phyloP scores from a whole-genome alignment of 2,329 filamentous ascomycete species.

The Emergomyces africanus region DNA sequence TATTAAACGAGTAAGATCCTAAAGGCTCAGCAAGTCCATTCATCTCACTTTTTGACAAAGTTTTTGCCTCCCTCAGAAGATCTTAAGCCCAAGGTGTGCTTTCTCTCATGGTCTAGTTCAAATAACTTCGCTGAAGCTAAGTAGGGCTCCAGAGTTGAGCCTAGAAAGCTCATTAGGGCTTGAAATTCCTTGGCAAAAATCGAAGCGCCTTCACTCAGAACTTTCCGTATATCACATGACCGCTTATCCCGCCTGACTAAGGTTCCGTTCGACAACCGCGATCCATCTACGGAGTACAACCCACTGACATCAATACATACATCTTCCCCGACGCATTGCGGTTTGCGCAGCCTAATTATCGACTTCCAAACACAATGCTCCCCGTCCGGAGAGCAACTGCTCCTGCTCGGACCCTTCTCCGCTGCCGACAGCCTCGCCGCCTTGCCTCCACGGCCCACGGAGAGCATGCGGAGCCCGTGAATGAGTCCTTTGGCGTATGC shows the following conservation, averaged over 20 bases:
- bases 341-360: neutral
- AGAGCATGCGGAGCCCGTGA: conserved; percentile 28
- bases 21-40: no score
- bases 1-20: no score
- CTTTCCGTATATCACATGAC: conserved; percentile 10
- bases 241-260: conserved; percentile 4
- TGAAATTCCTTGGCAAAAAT: no score
- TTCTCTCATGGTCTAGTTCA: no score
- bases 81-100: no score
- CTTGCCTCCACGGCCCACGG: conserved; percentile 29
- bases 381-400: conserved; percentile 28
- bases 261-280: neutral
- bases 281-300: neutral
- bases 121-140: no score
- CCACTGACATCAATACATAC: neutral
- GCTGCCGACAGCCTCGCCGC: conserved; percentile 31
- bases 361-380: conserved; percentile 22
- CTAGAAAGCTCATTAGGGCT: no score
- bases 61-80: no score
- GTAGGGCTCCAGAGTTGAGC: no score
- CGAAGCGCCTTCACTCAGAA: no score
- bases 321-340: neutral
- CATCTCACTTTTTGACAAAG: no score
- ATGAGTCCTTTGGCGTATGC: conserved; percentile 35
- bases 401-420: conserved; percentile 26